A percentile compares a stretch with the other conserved stretches of the same genome.
phyloP scores from a whole-genome alignment of 2,329 filamentous ascomycete genomes.

The Nemania sp. region DNA sequence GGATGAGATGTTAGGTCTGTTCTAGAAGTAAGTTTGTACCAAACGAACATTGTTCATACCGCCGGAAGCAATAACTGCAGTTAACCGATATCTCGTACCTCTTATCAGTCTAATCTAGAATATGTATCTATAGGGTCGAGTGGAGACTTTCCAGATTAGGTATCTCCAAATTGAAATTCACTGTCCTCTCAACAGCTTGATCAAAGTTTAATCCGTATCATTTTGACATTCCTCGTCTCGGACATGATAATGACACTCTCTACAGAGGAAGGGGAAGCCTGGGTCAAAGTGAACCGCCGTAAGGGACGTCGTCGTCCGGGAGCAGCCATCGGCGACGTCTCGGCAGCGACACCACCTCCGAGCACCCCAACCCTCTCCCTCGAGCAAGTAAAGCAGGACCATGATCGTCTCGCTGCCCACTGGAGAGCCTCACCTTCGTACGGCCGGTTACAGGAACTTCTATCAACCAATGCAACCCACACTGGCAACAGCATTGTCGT shows the following conservation, averaged over 20 bases:
- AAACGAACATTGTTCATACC: no score
- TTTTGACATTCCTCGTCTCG: no score
- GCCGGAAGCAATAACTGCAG: no score
- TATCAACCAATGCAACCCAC: constrained; percentile 32
- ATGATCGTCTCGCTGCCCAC: constrained; percentile 31
- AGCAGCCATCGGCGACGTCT: neutral
- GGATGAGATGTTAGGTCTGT: no score
- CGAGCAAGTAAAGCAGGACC: constrained; percentile 33
- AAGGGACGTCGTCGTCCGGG: constrained; percentile 27
- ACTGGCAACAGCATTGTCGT: constrained; percentile 39
- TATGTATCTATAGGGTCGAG: no score
- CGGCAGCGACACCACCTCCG: neutral
- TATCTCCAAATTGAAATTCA: no score
- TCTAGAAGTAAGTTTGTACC: no score
- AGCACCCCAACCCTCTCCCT: constrained; percentile 29
- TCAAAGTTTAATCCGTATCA: no score
- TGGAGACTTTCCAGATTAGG: no score
- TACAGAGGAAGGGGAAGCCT: constrained; percentile 21
- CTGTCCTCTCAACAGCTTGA: no score
- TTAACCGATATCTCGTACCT: no score
- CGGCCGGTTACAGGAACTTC: constrained; percentile 41
- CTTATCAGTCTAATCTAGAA: no score
- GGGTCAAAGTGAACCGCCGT: constrained; percentile 32
- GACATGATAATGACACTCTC: constrained; percentile 4
- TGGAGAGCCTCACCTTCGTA: constrained; percentile 40